Evolutionary conservation across 805 yeast species (phyloP).

Genomic region (Brettanomyces custersianus): DNA sequence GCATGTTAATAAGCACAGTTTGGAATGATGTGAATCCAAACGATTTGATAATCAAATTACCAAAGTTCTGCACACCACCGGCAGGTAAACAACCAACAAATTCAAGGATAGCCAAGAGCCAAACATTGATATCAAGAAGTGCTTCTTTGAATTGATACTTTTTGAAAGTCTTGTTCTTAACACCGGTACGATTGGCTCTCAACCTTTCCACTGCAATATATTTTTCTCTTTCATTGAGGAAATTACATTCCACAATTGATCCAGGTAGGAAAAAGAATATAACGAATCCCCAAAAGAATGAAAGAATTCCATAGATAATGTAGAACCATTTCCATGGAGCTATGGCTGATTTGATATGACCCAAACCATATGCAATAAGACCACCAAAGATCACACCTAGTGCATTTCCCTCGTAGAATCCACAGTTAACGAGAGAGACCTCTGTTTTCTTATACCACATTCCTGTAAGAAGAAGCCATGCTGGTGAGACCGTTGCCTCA

Average conservation of each 20-base stretch:
- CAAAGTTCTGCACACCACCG: conserved; percentile 28
- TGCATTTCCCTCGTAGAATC: conserved; percentile 36
- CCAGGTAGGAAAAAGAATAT: conserved; percentile 26
- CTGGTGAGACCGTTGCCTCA: conserved; percentile 49
- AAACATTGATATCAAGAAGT: conserved; percentile 40
- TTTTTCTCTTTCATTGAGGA: conserved; percentile 32
- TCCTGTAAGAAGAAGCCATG: conserved; percentile 43
- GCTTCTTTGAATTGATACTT: conserved; percentile 48
- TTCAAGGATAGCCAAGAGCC: conserved; percentile 36
- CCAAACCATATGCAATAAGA: conserved; percentile 45
- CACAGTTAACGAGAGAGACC: conserved; percentile 24
- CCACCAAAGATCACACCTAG: conserved; percentile 37
- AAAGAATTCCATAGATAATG: conserved; percentile 48
- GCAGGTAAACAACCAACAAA: conserved; percentile 37
- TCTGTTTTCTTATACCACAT: conserved; percentile 48
- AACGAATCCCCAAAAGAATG: conserved; percentile 25
- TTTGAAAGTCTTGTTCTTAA: conserved; percentile 45
- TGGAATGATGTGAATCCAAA: conserved; percentile 25
- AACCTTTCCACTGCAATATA: conserved; percentile 43
- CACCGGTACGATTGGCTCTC: conserved; percentile 22
- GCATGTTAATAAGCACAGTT: conserved; percentile 19
- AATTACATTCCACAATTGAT: conserved; percentile 36
- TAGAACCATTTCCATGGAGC: conserved; percentile 53
- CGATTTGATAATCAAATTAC: conserved; percentile 19
- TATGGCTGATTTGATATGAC: conserved; percentile 28